These are phyloP conservation scores for Debaryomyces sp. DNA, from an alignment of 1,139 yeast genomes.

Conservation along the genomic window DNA sequence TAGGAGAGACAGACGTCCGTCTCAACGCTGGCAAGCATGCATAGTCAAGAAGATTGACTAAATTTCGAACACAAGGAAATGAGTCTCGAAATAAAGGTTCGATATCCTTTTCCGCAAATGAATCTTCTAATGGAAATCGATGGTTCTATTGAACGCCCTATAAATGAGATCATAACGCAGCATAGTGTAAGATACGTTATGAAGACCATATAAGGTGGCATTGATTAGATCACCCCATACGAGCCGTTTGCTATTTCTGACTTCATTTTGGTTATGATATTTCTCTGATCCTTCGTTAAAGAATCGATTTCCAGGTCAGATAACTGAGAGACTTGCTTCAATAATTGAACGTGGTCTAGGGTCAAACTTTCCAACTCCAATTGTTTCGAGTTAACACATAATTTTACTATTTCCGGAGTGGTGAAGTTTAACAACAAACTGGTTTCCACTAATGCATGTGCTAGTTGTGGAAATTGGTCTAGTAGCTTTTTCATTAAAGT, in stretches of 20 bases:
- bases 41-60: background rate
- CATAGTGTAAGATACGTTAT: background rate
- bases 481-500: constrained; percentile 64
- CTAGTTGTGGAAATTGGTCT: constrained; percentile 73
- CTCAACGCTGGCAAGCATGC: background rate
- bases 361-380: constrained; percentile 46
- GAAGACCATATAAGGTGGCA: background rate
- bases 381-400: constrained; percentile 37
- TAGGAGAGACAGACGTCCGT: background rate
- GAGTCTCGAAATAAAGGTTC: background rate
- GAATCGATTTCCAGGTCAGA: constrained; percentile 63
- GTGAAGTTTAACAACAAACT: constrained; percentile 62
- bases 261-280: constrained; percentile 38
- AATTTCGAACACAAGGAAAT: background rate
- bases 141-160: background rate
- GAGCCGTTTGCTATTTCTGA: constrained; percentile 48
- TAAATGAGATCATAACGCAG: background rate
- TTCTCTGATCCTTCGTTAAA: constrained; percentile 62
- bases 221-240: constrained; percentile 32
- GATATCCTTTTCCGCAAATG: background rate
- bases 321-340: constrained; percentile 59
- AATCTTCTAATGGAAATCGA: background rate
- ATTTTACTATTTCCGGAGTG: constrained; percentile 55
- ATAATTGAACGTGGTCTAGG: constrained; percentile 52
- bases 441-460: constrained; percentile 81